Base-by-base conservation (phyloP, 1,284 basidiomycete species). In the Melampsora americana region DNA sequence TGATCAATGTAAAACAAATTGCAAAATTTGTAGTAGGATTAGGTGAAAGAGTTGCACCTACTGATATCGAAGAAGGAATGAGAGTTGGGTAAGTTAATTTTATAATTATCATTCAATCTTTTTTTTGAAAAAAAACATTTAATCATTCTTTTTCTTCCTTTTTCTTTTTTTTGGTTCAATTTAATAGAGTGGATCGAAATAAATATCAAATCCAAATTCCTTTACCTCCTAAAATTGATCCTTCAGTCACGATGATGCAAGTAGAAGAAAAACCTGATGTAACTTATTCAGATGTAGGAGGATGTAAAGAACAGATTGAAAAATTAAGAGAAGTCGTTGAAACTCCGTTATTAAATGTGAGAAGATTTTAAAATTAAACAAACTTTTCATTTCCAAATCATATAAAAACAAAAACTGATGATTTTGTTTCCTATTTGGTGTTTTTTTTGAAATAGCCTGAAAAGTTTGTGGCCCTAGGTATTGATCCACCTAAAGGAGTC, bases 171-270 rank as follows among this genome's bases (percentile, higher is more conserved):
- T 39, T 39, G n/a, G 35, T 66, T 39, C n/a, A 12, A 7, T 4
- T 14, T 3, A 26, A 5, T 42, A 75, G 72, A 62, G 72, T 75
- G 20, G 72, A 75, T 48, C 72, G 72, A 60, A 75, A 68, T 46
- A 98, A 97, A 84, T 99, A 99, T 83, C 95, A 98, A 84, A 99
- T 99, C 79, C 93, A 97, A 85, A 98, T 99, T 79, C 96, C 96
- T n/a, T 85, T 99, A n/a, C 96, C 96, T 60, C 96, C 96, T 50
- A 97, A 96, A 86, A 99, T 99, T 80, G 96, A 99, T 83, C 94
- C 96, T 2, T 96, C 94, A 0, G 96, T 99, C 4, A 99, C 96
- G 18, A 98, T 99, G 95, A 99, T 99, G 96, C 95, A 99, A 84
- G 95, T 99, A 62, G 95, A 99, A 84, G 95, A 99, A 85, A 95